A percentile compares a stretch with the other conserved stretches of the same genome.
Conservation (phyloP, 371 early-diverging fungal species). For the Mucor velutinosus region DNA sequence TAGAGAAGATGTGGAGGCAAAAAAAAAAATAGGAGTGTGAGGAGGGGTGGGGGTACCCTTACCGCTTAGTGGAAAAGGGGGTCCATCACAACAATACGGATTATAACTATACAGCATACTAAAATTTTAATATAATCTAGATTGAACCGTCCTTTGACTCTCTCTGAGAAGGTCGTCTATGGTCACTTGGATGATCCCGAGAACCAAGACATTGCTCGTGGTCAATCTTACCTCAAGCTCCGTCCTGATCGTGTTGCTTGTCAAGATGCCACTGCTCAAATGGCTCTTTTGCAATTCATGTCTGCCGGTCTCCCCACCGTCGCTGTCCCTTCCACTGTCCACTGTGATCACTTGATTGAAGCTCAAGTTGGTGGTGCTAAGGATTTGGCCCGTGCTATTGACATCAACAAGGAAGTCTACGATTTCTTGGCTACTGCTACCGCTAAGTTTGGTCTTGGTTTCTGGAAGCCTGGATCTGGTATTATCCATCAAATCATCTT, state of each 20-base stretch:
- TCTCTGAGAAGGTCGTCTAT: constrained; percentile 95
- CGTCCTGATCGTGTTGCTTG: constrained; percentile 95
- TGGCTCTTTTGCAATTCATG: constrained; percentile 98
- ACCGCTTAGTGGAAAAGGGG: neutral
- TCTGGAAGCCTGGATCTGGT: constrained; percentile 97
- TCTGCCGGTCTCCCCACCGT: constrained; percentile 85
- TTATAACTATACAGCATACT: neutral
- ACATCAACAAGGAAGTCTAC: constrained; percentile 93
- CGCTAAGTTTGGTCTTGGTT: constrained; percentile 94
- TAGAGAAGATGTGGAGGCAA: neutral
- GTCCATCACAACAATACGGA: neutral
- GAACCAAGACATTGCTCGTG: constrained; percentile 81
- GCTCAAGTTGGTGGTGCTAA: constrained; percentile 85
- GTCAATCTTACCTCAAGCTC: constrained; percentile 88
- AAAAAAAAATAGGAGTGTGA: constrained; percentile 2
- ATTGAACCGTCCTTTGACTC: constrained; percentile 79
- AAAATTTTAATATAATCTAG: constrained; percentile 54
- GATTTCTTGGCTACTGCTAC: constrained; percentile 88
- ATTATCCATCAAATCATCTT: constrained; percentile 98
- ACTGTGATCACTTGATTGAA: constrained; percentile 97
- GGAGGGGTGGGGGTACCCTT: constrained; percentile 11
- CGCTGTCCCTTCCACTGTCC: constrained; percentile 94
- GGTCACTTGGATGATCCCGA: constrained; percentile 92
- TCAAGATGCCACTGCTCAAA: constrained; percentile 97
- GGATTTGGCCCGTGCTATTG: constrained; percentile 87